phyloP scores from a whole-genome alignment of 257 asterid genomes.

The Cruciata laevipes region DNA sequence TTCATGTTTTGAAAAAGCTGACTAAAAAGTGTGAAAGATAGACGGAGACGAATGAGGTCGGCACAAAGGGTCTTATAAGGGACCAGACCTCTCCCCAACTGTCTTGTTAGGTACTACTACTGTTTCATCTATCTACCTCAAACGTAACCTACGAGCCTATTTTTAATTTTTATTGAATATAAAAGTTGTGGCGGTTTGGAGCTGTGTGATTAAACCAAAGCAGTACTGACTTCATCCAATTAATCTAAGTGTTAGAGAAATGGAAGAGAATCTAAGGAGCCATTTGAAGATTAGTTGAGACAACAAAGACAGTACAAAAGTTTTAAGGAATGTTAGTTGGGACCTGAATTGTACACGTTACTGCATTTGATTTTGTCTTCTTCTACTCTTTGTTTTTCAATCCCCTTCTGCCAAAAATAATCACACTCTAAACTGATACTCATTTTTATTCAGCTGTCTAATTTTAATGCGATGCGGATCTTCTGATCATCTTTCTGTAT shows the following conservation, averaged over 20 bases:
- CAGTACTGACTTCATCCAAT: neutral
- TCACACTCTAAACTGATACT: no score
- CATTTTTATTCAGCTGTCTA: neutral
- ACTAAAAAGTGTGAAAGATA: no score
- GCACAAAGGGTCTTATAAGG: neutral
- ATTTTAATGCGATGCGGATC: neutral
- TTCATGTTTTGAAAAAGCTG: no score
- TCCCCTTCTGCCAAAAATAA: neutral
- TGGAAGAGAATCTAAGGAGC: neutral
- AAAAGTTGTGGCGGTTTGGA: neutral
- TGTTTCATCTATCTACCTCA: slow-evolving; percentile 3
- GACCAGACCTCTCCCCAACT: slow-evolving; percentile 10
- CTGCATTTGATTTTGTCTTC: neutral
- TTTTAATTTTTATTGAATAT: no score
- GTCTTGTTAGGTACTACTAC: slow-evolving; percentile 1
- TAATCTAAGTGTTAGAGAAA: neutral
- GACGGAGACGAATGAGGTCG: neutral
- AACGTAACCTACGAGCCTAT: neutral
- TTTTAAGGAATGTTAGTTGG: slow-evolving; percentile 9
- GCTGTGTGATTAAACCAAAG: neutral
- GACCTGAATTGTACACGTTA: neutral
- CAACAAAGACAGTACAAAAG: neutral
- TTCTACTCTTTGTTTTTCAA: neutral
- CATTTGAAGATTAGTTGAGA: slow-evolving; percentile 16
- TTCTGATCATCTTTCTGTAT: neutral